Base-by-base conservation (phyloP, 2,329 filamentous ascomycete genomes). In the Cladobotryum protrusum region DNA sequence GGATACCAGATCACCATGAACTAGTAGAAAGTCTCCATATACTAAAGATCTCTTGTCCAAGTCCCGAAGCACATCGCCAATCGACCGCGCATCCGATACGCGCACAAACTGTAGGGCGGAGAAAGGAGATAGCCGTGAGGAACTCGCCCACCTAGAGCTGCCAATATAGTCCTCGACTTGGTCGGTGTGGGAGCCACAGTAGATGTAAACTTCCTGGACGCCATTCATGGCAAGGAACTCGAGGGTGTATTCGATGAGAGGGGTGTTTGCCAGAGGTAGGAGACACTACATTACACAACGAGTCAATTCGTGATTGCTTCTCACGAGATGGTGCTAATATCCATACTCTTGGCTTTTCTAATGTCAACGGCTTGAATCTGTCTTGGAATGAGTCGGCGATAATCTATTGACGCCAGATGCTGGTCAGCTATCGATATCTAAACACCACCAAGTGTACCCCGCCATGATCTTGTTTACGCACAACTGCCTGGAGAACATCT, bases 331-430 rank as follows among this genome's bases (percentile, higher is more conserved):
- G 34, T 14, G 12, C 5, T 33, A 8, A 5, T 13, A 2, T 44
- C 11, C 53, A 44, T 52, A 93, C 89, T 76, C 93, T 81, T 63
- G 93, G 93, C 58, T 81, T 87, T 66, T 96, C 88, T 50, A 95
- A 73, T 1, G 90, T 92, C 64, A 97, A 93, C 0, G 93, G 93
- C 59, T 79, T 82, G 71, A 95, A 99, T 67, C 89, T 79, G 43
- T 89, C 90, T 69, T 97, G 91, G 67, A 95, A 99, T 1, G 89
- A 91, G 74, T 99, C 93, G 57, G 92, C 87, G 56, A 99, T 82
- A 52, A 99, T 78, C 87, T 93, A 57, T 41, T 20, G 47, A 36
- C 47, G 13, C 45, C 32, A 37, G 24, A 4, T 20, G 35, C 13
- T 40, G n/a, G 39, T 32, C 17, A 36, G 45, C 44, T n/a, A 53